Base-by-base conservation (phyloP, 805 yeast species). In the Ogataea salicorniae region DNA sequence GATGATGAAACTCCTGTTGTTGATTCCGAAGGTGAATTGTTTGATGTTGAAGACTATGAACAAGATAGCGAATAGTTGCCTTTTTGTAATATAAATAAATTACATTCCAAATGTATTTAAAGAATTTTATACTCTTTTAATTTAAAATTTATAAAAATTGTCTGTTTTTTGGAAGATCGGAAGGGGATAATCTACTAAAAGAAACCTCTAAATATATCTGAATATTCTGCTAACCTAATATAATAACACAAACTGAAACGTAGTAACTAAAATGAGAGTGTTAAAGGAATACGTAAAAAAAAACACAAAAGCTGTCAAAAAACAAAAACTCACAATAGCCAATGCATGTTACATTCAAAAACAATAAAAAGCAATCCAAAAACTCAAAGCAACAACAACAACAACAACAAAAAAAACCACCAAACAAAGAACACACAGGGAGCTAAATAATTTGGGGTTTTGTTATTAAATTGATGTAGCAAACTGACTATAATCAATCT, bases 401-500 rank as follows among this genome's bases (percentile, higher is more conserved):
- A 15, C 22, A 41, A 16, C n/a, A n/a, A n/a, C n/a, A n/a, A n/a
- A n/a, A n/a, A n/a, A n/a, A n/a, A n/a, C n/a, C n/a, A 45, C 38
- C 17, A 14, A 16, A 16, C 7, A 35, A 33, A 39, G 14, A 35
- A 16, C 16, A n/a, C 18, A 11, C 7, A 8, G 29, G 6, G 26
- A 13, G 17, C 15, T 16, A 20, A 22, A 23, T 6, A 8, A 31
- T n/a, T 6, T 18, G n/a, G 11, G 8, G 31, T 39, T 46, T 36
- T 22, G 22, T 26, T 34, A 37, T 45, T n/a, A 37, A 15, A 7
- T 37, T 20, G 34, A 33, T 40, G 22, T 41, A 20, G 52, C n/a
- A 41, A 58, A 52, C 49, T 56, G 59, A 39, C 50, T 51, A 46
- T 66, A 69, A 39, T 73, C 76, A 43, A 73, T 57, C 51, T 63